Evolutionary conservation across 73 alveolate species (phyloP).

Genomic region (Breviolum minutum): DNA sequence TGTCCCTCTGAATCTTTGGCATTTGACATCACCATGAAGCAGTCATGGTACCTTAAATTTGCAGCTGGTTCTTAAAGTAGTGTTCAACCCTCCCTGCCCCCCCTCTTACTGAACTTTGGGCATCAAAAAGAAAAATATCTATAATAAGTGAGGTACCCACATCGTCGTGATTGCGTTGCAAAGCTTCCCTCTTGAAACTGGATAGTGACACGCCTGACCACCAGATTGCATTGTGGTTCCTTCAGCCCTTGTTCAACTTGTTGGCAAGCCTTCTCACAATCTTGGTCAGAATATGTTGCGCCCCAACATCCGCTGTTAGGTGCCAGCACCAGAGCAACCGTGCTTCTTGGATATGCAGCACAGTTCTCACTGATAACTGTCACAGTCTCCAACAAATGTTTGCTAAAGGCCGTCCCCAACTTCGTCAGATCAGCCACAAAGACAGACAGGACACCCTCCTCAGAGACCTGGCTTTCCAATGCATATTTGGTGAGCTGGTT

Average conservation of each 20-base stretch:
- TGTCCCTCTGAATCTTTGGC: background rate
- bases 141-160: background rate
- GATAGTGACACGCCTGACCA: background rate
- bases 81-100: background rate
- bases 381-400: background rate
- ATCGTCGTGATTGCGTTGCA: slow-evolving; percentile 3
- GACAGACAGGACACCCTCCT: background rate
- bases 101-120: background rate
- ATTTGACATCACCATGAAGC: slow-evolving; percentile 2
- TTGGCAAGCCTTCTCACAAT: slow-evolving; percentile 22
- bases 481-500: slow-evolving; percentile 8
- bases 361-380: background rate
- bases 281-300: background rate
- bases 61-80: background rate
- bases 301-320: slow-evolving; percentile 45
- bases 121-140: background rate
- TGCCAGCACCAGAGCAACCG: background rate
- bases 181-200: background rate
- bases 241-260: background rate
- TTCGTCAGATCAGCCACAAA: slow-evolving; percentile 5
- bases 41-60: background rate
- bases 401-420: slow-evolving; percentile 16
- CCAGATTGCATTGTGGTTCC: background rate
- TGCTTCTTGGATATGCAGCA: background rate
- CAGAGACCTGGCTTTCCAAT: background rate